Percentiles rank a stretch among this genome's conserved stretches.
These are phyloP conservation scores for Pseudoneurospora amorphoporcata DNA, from an alignment of 495 filamentous ascomycete species.

Conservation along the genomic window DNA sequence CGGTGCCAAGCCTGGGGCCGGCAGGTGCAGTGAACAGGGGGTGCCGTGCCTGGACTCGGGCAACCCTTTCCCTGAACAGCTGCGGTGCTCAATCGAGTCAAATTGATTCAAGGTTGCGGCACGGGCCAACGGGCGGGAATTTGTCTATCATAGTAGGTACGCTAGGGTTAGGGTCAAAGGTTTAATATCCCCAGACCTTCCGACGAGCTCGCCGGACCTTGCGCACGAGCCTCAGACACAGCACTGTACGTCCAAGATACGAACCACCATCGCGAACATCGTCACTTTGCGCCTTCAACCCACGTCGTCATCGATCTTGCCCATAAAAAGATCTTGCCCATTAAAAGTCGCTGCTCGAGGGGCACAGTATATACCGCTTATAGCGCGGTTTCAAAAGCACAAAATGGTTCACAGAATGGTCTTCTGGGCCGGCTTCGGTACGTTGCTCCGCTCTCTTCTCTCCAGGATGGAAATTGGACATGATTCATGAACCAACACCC, in stretches of 20 bases:
- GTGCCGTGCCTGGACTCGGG: neutral
- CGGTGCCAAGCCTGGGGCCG: neutral
- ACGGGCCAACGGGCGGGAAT: neutral
- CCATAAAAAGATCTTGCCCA: neutral
- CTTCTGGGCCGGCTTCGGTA: conserved; percentile 98
- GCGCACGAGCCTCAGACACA: neutral
- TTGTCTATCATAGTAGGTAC: neutral
- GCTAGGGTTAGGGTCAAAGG: neutral
- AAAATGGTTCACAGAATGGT: conserved; percentile 63
- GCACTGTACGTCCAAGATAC: neutral
- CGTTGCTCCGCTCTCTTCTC: conserved; percentile 18
- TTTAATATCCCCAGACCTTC: neutral
- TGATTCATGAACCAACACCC: neutral
- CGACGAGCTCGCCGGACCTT: neutral
- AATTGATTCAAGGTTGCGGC: neutral
- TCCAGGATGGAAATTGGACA: conserved; percentile 1
- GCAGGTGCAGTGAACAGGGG: neutral
- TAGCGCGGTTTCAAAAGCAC: conserved; percentile 1
- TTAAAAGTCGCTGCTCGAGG: neutral
- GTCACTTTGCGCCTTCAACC: neutral
- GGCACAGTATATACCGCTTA: neutral
- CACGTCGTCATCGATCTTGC: neutral
- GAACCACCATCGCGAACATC: neutral
- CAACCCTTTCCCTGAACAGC: neutral
- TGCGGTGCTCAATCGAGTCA: neutral